Base-by-base conservation (phyloP, 805 yeast genomes). In the Myxozyma mucilagina region DNA sequence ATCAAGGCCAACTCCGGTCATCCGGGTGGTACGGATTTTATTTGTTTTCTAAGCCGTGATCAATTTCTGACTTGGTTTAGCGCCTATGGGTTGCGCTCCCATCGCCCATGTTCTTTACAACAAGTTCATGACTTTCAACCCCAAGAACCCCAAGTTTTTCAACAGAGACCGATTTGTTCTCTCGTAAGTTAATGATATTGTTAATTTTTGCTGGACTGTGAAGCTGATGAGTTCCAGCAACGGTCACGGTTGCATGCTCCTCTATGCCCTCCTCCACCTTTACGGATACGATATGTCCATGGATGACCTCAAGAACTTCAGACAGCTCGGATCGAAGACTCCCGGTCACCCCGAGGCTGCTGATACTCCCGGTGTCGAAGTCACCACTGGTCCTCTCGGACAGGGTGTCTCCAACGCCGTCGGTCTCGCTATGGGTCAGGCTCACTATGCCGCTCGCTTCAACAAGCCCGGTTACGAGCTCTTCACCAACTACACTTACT, bases 321-420 rank as follows among this genome's bases (percentile, higher is more conserved):
- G 98, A 82, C 96, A 89, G 78, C 78, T 92, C 72, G 82, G 83
- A 74, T 91, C 98, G 67, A 87, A 86, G 79, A 87, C 96, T 64
- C 98, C 99, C 53, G 99, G 99, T 70, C 99, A 93, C 80, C 99
- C 99, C 59, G 99, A 93, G 81, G 83, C 79, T 64, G 60, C 71
- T 53, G 96, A 89, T 73, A 82, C 88, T 63, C 91, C 94, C 56
- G 98, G 98, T 75, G 85, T 91, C 63, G 99, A 93, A 76, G 65
- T 92, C 72, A 91, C 98, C 76, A 93, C 98, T 65, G 99, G 99
- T 77, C 98, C 99, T 60, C 84, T 93, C 72, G 99, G 99, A 76
- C 99, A 93, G 80, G 99, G 99, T 87, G 84, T 93, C 71, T 82
- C 87, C 71, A 92, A 90, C 76, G 97, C 97, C 58, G 96, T 93